These are phyloP conservation scores for Cyberlindnera bimundalis DNA, from an alignment of 805 yeast species.

Conservation along the genomic window DNA sequence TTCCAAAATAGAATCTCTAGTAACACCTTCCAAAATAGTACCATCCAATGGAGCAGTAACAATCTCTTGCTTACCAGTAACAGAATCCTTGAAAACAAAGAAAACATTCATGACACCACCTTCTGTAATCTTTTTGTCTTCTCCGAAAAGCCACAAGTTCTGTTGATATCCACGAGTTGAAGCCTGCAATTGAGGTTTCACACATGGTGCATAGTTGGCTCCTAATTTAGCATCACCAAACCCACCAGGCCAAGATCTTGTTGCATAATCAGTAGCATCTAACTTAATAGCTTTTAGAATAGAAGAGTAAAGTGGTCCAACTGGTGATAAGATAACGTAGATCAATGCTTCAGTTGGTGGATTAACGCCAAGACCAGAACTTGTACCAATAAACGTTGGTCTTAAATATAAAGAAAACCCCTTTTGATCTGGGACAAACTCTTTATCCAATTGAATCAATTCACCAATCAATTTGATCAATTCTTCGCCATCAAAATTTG, in stretches of 20 bases:
- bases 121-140: constrained; percentile 83
- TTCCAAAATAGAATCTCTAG: constrained; percentile 81
- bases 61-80: constrained; percentile 86
- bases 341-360: constrained; percentile 78
- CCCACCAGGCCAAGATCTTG: constrained; percentile 99
- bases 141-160: constrained; percentile 94
- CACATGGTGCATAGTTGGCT: constrained; percentile 96
- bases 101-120: constrained; percentile 98
- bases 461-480: constrained; percentile 72
- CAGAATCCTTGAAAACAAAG: constrained; percentile 72
- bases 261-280: constrained; percentile 94
- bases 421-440: constrained; percentile 75
- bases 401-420: constrained; percentile 92
- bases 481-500: constrained; percentile 80
- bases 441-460: constrained; percentile 68
- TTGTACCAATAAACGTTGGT: constrained; percentile 94
- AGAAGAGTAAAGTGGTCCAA: constrained; percentile 91
- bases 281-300: constrained; percentile 94
- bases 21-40: constrained; percentile 94
- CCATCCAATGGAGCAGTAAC: constrained; percentile 97
- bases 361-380: constrained; percentile 82
- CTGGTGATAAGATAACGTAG: constrained; percentile 92
- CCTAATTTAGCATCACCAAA: constrained; percentile 95
- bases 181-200: constrained; percentile 86
- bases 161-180: constrained; percentile 91